phyloP scores from a whole-genome alignment of 331 rosid genomes.

The Dryas integrifolia region DNA sequence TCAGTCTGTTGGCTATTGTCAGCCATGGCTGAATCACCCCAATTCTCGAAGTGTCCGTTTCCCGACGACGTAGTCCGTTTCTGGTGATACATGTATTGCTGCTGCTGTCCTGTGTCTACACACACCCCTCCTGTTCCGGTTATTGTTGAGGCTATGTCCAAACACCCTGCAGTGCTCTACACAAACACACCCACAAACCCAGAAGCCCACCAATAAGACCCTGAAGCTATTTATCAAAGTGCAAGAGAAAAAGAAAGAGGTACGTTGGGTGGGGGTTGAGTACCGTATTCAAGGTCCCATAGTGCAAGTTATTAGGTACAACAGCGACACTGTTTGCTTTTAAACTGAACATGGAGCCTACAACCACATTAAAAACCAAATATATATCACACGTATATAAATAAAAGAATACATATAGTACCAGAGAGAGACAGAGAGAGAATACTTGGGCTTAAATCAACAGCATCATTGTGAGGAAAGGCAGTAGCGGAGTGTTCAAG shows the following conservation, averaged over 20 bases:
- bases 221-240: neutral
- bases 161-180: slow-evolving; percentile 39
- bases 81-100: slow-evolving; percentile 37
- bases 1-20: slow-evolving; percentile 71
- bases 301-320: slow-evolving; percentile 44
- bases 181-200: slow-evolving; percentile 16
- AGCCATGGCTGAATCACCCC: slow-evolving; percentile 75
- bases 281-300: slow-evolving; percentile 54
- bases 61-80: slow-evolving; percentile 44
- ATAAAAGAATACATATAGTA: neutral
- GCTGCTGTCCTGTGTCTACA: slow-evolving; percentile 25
- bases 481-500: slow-evolving; percentile 57
- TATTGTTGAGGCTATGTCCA: slow-evolving; percentile 42
- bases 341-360: slow-evolving; percentile 43
- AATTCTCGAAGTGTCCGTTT: slow-evolving; percentile 59
- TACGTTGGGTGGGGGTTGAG: neutral
- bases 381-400: neutral
- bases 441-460: slow-evolving; percentile 73
- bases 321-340: slow-evolving; percentile 36
- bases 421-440: slow-evolving; percentile 3
- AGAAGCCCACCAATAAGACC: slow-evolving; percentile 7
- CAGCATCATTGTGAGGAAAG: slow-evolving; percentile 60
- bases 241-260: neutral
- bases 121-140: slow-evolving; percentile 32
- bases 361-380: slow-evolving; percentile 5